A percentile compares a stretch with the other conserved stretches of the same genome.
phyloP scores from a whole-genome alignment of 441 rosid species.

The Rhodomyrtus psidioides region DNA sequence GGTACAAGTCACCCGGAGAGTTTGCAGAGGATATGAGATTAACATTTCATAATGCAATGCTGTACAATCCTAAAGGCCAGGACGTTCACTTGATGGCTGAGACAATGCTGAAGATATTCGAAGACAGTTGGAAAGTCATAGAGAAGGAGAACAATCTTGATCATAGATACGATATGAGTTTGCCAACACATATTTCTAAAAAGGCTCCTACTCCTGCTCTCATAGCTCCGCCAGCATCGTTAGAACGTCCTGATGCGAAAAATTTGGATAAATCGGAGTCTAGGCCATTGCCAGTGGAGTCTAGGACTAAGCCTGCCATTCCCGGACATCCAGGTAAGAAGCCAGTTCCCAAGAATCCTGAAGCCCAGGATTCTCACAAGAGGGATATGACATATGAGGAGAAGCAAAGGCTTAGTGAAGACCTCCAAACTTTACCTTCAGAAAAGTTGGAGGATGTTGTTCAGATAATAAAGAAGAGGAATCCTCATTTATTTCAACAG shows the following conservation, averaged over 20 bases:
- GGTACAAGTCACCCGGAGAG: conserved; percentile 86
- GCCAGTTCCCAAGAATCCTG: conserved; percentile 85
- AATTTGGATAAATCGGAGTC: conserved; percentile 71
- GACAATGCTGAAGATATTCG: conserved; percentile 58
- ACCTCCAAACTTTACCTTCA: conserved; percentile 77
- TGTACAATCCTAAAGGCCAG: conserved; percentile 88
- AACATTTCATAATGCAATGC: conserved; percentile 92
- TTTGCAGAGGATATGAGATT: conserved; percentile 99
- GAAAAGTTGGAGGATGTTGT: conserved; percentile 91
- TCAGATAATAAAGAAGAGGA: conserved; percentile 87
- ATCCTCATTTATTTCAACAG: conserved; percentile 61
- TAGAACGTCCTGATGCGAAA: conserved; percentile 42
- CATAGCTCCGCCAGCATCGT: conserved; percentile 1
- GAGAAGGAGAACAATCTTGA: conserved; percentile 74
- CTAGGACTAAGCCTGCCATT: conserved; percentile 37
- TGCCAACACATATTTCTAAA: conserved; percentile 52
- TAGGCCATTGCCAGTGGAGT: conserved; percentile 30
- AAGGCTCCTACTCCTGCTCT: conserved; percentile 51
- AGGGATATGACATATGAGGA: conserved; percentile 99
- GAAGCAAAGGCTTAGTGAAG: conserved; percentile 92
- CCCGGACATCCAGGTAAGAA: conserved; percentile 73
- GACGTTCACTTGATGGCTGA: conserved; percentile 96
- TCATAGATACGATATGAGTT: conserved; percentile 39
- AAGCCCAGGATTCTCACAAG: conserved; percentile 90
- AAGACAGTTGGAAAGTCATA: conserved; percentile 73